A percentile compares a stretch with the other conserved stretches of the same genome.
These are phyloP conservation scores for Nemania abortiva DNA, from an alignment of 2,329 filamentous ascomycete species.

Conservation along the genomic window DNA sequence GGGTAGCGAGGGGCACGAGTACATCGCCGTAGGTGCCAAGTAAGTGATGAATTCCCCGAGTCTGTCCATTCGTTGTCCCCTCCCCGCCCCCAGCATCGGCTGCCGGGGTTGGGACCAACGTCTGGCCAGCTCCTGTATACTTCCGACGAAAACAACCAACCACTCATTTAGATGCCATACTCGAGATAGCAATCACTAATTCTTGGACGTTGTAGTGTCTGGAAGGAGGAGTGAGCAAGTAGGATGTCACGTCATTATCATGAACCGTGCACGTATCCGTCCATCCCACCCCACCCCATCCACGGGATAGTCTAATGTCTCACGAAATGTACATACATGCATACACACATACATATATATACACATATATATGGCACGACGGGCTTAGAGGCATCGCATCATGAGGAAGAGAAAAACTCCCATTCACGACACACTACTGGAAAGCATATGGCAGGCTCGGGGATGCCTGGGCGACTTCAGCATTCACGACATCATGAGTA, in stretches of 20 bases:
- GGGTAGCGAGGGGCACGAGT: slow-evolving; percentile 48
- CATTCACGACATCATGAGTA: slow-evolving; percentile 5
- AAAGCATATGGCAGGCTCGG: slow-evolving; percentile 9
- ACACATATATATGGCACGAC: slow-evolving; percentile 11
- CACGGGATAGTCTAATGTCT: slow-evolving; percentile 11
- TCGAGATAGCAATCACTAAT: slow-evolving; percentile 24
- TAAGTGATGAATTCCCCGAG: slow-evolving; percentile 23
- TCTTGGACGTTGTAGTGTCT: slow-evolving; percentile 29
- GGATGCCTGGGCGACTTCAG: slow-evolving; percentile 8
- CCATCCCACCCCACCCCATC: not conserved
- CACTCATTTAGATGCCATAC: not conserved
- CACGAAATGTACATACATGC: slow-evolving; percentile 28
- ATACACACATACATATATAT: too few species aligned
- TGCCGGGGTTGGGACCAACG: not conserved
- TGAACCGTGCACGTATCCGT: slow-evolving; percentile 2
- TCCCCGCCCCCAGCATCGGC: not conserved
- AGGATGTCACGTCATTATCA: slow-evolving; percentile 5
- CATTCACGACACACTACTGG: slow-evolving; percentile 14
- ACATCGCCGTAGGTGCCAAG: slow-evolving; percentile 55
- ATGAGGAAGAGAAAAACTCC: slow-evolving; percentile 12
- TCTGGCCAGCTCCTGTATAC: slow-evolving; percentile 4
- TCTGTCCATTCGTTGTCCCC: not conserved
- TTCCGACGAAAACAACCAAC: slow-evolving; percentile 1
- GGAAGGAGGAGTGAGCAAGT: slow-evolving; percentile 33
- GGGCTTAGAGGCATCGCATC: slow-evolving; percentile 16